These are phyloP conservation scores for Holtermannia corniformis DNA, from an alignment of 768 basidiomycete genomes.

Conservation along the genomic window DNA sequence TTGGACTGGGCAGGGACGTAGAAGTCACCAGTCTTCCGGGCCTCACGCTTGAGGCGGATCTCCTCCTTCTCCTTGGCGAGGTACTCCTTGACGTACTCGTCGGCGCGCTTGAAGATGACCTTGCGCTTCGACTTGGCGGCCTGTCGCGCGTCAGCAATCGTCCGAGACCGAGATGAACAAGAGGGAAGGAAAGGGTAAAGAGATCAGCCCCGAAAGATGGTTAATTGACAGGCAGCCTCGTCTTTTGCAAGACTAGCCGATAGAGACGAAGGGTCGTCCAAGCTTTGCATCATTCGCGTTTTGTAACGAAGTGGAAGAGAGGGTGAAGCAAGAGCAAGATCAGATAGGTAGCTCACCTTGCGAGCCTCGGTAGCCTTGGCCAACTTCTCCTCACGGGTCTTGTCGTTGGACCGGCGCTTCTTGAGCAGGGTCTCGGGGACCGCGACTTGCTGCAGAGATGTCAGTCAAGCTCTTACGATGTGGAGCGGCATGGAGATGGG, in stretches of 20 bases:
- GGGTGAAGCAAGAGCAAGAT: slow-evolving; percentile 1
- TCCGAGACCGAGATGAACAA: slow-evolving; percentile 16
- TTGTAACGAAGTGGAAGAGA: neutral
- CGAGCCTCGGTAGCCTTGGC: slow-evolving; percentile 71
- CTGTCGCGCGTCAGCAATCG: slow-evolving; percentile 45
- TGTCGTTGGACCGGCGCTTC: slow-evolving; percentile 97
- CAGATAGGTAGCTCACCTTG: slow-evolving; percentile 59
- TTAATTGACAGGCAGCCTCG: slow-evolving; percentile 74
- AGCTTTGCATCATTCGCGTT: slow-evolving; percentile 68
- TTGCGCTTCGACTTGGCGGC: slow-evolving; percentile 83
- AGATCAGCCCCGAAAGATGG: slow-evolving; percentile 89
- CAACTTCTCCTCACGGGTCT: slow-evolving; percentile 86
- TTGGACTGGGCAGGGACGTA: slow-evolving; percentile 96
- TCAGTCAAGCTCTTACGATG: too few species aligned
- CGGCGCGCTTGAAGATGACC: slow-evolving; percentile 98
- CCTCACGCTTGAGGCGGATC: slow-evolving; percentile 85
- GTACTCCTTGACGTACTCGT: slow-evolving; percentile 97
- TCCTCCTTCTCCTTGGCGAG: slow-evolving; percentile 86
- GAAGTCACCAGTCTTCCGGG: slow-evolving; percentile 85
- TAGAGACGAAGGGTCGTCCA: slow-evolving; percentile 45
- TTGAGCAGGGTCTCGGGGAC: slow-evolving; percentile 99
- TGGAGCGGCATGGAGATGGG: too few species aligned
- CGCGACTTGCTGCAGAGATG: slow-evolving; percentile 52
- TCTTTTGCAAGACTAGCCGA: slow-evolving; percentile 61
- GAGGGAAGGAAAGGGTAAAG: slow-evolving; percentile 17